Evolutionary conservation across 352 stramenopile species (phyloP), one percentile per base, ranked within the genome.

Genomic region (Pelagophyceae sp.): DNA sequence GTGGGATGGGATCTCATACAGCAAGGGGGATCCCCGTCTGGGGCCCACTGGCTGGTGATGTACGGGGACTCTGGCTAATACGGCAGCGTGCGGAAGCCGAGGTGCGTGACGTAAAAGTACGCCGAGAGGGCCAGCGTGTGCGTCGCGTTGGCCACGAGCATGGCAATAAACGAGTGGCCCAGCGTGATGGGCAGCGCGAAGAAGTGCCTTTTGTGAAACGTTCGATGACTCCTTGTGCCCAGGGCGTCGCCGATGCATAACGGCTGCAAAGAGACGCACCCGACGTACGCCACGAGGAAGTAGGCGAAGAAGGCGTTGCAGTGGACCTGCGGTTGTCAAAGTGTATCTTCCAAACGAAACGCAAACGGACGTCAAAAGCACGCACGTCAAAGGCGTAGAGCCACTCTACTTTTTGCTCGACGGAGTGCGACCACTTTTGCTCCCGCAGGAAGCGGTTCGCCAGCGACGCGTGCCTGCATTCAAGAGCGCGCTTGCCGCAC

Each of bases 41-140:
- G 78, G 23, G 33, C 76, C 40, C 25, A 72, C 29, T 23, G 1
- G 58, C 17, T 17, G 72, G 2, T 51, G 82, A 86, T 77, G 84
- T 94, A 89, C 89, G 87, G 94, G 90, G 82, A 95, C n/a, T n/a
- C n/a, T n/a, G n/a, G n/a, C n/a, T n/a, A n/a, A n/a, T n/a, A 71
- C n/a, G 61, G 61, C 3, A 71, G 61, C 29, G 61, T 31, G 19
- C 61, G 61, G 61, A 71, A 99, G 60, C 96, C 96, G 38, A 98
- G 87, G 85, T 98, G 97, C 0, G 95, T 98, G 81, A 99, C 96
- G 85, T 98, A 99, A 75, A 91, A 97, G 85, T 99, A 99, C 76
- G 92, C 93, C 31, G 87, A 86, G 85, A 97, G 97, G 5, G 85
- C 93, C 23, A 92, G 70, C 40, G 93, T 92, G 84, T 98, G 98